Base-by-base conservation (phyloP, 129 eudicot species). In the Pittosporum tobira region DNA sequence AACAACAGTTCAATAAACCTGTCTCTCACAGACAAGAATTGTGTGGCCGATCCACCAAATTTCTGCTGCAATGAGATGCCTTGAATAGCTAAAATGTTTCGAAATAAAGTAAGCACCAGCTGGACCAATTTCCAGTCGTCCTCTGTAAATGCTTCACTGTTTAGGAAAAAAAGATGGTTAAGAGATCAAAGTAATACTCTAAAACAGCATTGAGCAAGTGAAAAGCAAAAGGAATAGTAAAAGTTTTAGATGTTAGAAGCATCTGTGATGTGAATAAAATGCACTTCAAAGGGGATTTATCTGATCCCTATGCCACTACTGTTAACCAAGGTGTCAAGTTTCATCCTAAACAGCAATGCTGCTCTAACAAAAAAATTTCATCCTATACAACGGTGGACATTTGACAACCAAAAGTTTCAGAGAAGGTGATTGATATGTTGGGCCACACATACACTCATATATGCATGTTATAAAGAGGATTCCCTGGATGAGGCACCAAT, bases 81-180 rank as follows among this genome's bases (percentile, higher is more conserved):
- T 72, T 87, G 94, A 63, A 91, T 58, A 18, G 99, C 96, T 54
- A 91, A 78, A 61, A 87, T 55, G 71, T 91, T 91, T 48, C 94
- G 94, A 68, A 91, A 91, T 69, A 91, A 69, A 49, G 99, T 87
- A 48, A 91, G 74, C 70, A 91, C 83, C 68, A 91, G 77, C 75
- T 91, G 99, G 51, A 91, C 91, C 69, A 91, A 52, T 67, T 91
- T 91, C 96, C 99, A 87, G 57, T 87, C 99, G 70, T 91, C 99
- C 49, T 91, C 99, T 25, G 96, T 75, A 57, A 91, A 87, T 64
- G 79, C 63, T 54, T 78, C 94, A 66, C 98, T 91, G 83, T 59
- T 62, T 49, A 51, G 28, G 44, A 65, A n/a, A 48, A 61, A 24
- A 63, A 29, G 43, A 34, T 51, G 43, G 40, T 29, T 36, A 40